phyloP scores from a whole-genome alignment of 495 filamentous ascomycete species.

The Pseudotulostoma volvatum region DNA sequence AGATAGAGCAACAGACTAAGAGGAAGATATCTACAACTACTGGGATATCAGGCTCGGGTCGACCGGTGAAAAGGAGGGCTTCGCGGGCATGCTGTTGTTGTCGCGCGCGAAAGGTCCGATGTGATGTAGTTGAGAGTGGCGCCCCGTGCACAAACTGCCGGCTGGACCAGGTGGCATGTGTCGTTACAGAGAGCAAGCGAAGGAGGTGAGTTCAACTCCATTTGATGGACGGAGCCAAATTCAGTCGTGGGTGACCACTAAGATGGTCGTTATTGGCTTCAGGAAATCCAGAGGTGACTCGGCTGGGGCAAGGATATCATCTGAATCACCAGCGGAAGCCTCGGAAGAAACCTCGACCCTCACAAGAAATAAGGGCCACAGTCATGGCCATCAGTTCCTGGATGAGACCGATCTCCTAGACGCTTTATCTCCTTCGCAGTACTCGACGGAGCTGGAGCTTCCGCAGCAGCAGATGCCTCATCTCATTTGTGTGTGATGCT shows the following conservation, averaged over 20 bases:
- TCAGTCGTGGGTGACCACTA: not conserved
- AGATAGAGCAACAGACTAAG: constrained; percentile 24
- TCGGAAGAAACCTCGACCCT: constrained; percentile 19
- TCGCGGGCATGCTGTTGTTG: constrained; percentile 81
- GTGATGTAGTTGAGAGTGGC: constrained; percentile 78
- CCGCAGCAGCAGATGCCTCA: constrained; percentile 36
- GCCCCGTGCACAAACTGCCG: constrained; percentile 82
- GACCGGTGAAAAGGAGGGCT: constrained; percentile 64
- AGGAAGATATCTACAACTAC: constrained; percentile 26
- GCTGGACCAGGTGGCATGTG: constrained; percentile 73
- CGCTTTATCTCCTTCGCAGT: constrained; percentile 25
- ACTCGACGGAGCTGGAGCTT: constrained; percentile 26
- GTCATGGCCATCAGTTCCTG: constrained; percentile 8
- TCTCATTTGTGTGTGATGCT: constrained; percentile 27
- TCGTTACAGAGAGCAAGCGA: constrained; percentile 79
- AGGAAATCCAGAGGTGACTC: constrained; percentile 31
- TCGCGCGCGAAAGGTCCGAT: constrained; percentile 77
- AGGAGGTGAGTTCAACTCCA: constrained; percentile 40
- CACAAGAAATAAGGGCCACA: constrained; percentile 16
- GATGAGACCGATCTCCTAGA: constrained; percentile 10
- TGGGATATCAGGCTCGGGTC: constrained; percentile 22
- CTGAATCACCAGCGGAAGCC: constrained; percentile 22
- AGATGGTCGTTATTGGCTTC: constrained; percentile 1
- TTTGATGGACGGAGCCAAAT: too few species aligned
- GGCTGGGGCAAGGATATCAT: constrained; percentile 15